Conservation (phyloP, 2,329 filamentous ascomycete genomes). For the Trichoderma brevicompactum region DNA sequence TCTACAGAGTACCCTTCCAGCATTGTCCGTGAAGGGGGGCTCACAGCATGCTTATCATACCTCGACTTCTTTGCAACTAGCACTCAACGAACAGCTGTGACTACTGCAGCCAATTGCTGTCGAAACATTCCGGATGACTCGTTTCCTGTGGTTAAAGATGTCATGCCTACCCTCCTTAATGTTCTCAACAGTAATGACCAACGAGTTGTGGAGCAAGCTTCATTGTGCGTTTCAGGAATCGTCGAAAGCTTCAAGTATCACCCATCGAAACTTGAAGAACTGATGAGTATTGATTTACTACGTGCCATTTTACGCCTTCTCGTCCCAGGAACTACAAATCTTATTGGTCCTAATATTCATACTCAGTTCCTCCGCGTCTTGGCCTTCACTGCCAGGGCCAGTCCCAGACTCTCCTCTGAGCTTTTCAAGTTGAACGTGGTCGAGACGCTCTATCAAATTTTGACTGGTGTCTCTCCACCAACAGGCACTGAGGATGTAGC, state of each 20-base stretch:
- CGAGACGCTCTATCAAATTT: conserved; percentile 94
- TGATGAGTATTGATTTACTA: conserved; percentile 86
- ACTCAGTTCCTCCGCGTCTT: conserved; percentile 94
- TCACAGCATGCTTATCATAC: conserved; percentile 94
- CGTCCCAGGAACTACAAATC: conserved; percentile 90
- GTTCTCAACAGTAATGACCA: conserved; percentile 93
- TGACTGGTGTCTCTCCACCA: conserved; percentile 93
- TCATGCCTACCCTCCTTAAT: conserved; percentile 93
- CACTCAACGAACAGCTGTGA: conserved; percentile 94
- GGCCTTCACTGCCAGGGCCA: conserved; percentile 86
- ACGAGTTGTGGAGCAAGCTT: conserved; percentile 94
- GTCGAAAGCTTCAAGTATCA: conserved; percentile 96
- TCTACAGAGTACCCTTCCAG: conserved; percentile 93
- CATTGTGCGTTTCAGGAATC: conserved; percentile 91
- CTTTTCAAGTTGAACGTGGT: conserved; percentile 96
- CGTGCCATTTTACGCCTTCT: conserved; percentile 84
- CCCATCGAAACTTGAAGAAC: conserved; percentile 84
- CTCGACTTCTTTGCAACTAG: conserved; percentile 98
- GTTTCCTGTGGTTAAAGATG: conserved; percentile 87
- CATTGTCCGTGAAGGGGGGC: conserved; percentile 92
- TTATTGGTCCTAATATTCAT: conserved; percentile 92
- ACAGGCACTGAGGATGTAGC: conserved; percentile 75
- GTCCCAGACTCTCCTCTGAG: conserved; percentile 83
- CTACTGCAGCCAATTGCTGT: conserved; percentile 97
- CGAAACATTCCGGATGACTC: conserved; percentile 94